These are phyloP conservation scores for Blakeslea trispora DNA, from an alignment of 371 early-diverging fungal species.

Conservation along the genomic window DNA sequence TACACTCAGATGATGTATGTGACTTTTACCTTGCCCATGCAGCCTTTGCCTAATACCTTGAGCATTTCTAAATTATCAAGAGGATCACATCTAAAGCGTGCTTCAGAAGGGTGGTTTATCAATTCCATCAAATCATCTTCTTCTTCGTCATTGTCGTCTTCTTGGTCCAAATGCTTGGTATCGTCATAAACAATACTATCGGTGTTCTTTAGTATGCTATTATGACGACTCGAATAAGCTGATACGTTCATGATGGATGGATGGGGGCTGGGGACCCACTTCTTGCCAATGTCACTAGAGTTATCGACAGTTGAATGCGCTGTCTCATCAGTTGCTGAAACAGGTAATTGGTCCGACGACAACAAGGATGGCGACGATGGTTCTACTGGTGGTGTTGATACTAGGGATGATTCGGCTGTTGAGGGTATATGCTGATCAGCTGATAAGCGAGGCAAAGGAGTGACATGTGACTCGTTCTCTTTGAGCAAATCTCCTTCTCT, in stretches of 20 bases:
- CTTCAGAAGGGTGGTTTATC: neutral
- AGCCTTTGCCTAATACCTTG: constrained; percentile 73
- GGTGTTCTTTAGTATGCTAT: neutral
- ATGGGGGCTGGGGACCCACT: constrained; percentile 21
- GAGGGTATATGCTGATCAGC: neutral
- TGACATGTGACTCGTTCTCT: neutral
- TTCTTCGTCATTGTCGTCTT: constrained; percentile 15
- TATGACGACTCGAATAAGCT: neutral
- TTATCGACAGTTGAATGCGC: constrained; percentile 9
- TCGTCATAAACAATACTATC: neutral
- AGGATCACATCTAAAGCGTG: constrained; percentile 8
- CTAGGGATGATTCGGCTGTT: neutral
- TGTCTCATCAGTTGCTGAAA: constrained; percentile 1
- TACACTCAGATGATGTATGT: neutral
- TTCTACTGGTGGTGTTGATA: neutral
- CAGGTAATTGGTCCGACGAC: constrained; percentile 4
- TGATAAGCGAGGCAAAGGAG: constrained; percentile 2
- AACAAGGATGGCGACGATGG: neutral
- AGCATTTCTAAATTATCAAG: constrained; percentile 66
- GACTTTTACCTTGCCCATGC: constrained; percentile 73
- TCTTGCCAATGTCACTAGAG: constrained; percentile 9
- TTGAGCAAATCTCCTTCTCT: constrained; percentile 42
- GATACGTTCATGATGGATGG: constrained; percentile 15
- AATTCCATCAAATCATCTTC: constrained; percentile 1
- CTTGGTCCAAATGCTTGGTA: neutral